phyloP scores from a whole-genome alignment of 148 eudicot genomes.

The Cornus suecica region DNA sequence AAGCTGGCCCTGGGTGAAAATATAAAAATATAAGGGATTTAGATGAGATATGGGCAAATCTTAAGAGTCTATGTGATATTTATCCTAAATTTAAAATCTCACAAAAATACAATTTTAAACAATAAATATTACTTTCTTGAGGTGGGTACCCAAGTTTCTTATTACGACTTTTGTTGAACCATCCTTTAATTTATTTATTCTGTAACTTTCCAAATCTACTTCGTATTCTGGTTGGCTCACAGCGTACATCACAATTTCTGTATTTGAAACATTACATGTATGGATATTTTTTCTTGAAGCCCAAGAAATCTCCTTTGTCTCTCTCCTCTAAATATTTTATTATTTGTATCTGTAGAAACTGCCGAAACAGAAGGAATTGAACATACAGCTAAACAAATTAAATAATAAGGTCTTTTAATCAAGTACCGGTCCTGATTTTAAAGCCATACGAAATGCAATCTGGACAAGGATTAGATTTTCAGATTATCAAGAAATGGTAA shows the following conservation, averaged over 20 bases:
- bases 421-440: too few relatives aligned
- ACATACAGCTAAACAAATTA: background rate
- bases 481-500: too few relatives aligned
- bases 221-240: background rate
- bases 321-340: background rate
- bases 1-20: too few relatives aligned
- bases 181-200: background rate
- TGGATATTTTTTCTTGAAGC: background rate
- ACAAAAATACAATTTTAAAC: too few relatives aligned
- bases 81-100: too few relatives aligned
- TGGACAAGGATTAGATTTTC: too few relatives aligned
- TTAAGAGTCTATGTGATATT: too few relatives aligned
- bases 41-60: too few relatives aligned
- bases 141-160: background rate
- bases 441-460: background rate
- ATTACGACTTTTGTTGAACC: too few relatives aligned
- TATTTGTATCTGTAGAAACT: background rate
- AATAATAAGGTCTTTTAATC: too few relatives aligned
- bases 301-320: background rate
- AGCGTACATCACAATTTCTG: background rate
- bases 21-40: too few relatives aligned
- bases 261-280: background rate
- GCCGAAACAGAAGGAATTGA: background rate
- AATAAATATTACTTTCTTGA: background rate
- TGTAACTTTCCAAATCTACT: background rate